A percentile compares a stretch with the other conserved stretches of the same genome.
Conservation (phyloP, 805 yeast species). For the Candida ortonii region DNA sequence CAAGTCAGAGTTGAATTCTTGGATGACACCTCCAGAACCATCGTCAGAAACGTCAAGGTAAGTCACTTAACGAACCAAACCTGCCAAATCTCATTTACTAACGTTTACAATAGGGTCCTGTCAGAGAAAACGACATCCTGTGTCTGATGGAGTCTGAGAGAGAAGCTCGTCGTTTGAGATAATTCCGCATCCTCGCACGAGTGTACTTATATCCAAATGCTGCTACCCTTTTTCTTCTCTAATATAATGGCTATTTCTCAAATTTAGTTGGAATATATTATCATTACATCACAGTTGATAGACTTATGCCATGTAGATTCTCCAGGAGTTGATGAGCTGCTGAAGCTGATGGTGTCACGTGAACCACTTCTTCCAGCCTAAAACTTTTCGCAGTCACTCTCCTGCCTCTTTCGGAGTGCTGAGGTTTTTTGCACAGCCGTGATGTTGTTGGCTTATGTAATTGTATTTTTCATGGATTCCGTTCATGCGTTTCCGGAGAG, state of each 20-base stretch:
- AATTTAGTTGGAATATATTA: conserved; percentile 13
- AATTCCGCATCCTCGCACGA: conserved; percentile 27
- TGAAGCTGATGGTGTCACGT: too few species aligned
- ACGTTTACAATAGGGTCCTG: conserved; percentile 59
- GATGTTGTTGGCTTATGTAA: too few species aligned
- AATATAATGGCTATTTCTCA: conserved; percentile 15
- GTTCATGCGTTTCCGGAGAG: too few species aligned
- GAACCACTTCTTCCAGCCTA: background rate
- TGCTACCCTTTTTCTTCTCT: conserved; percentile 12
- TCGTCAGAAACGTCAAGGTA: conserved; percentile 88
- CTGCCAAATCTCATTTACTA: conserved; percentile 11
- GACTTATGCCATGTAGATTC: background rate
- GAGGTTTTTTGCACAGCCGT: too few species aligned
- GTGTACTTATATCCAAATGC: too few species aligned
- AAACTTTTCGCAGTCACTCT: conserved; percentile 12
- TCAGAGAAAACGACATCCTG: conserved; percentile 96
- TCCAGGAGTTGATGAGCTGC: background rate
- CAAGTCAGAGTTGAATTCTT: conserved; percentile 97
- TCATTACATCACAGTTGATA: conserved; percentile 4
- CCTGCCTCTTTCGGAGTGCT: background rate
- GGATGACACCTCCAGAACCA: conserved; percentile 92
- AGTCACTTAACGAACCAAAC: conserved; percentile 1
- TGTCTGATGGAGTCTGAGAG: conserved; percentile 99
- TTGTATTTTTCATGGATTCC: too few species aligned
- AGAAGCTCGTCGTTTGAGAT: conserved; percentile 96